phyloP scores from a whole-genome alignment of 2,329 filamentous ascomycete species.

The Trichophyton mentagrophytes region DNA sequence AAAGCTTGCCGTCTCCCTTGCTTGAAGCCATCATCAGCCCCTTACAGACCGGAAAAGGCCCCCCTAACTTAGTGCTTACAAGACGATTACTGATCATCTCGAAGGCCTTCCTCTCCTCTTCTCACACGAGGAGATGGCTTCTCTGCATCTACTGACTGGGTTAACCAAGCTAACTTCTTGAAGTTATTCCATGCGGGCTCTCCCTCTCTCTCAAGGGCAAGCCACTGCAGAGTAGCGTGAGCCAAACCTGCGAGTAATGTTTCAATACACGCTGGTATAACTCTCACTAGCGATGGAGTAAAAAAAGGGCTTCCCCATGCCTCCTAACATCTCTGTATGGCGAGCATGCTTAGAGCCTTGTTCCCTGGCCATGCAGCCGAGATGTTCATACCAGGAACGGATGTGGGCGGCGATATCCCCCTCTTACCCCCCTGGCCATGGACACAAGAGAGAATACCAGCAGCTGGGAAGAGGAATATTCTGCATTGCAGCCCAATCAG shows the following conservation, averaged over 20 bases:
- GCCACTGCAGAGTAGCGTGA: background rate
- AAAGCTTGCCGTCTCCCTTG: background rate
- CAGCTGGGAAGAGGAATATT: background rate
- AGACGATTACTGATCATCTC: background rate
- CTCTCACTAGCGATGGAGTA: background rate
- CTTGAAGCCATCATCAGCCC: background rate
- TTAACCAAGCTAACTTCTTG: no score
- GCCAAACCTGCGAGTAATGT: background rate
- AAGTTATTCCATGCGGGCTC: background rate
- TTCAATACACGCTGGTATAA: background rate
- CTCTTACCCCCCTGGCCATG: background rate
- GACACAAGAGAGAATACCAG: background rate
- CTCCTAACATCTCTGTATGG: background rate
- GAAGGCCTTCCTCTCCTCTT: background rate
- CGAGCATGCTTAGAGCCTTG: background rate
- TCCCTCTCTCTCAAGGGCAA: background rate
- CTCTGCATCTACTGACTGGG: no score
- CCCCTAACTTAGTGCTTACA: background rate
- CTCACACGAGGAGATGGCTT: no score
- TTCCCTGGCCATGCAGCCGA: constrained; percentile 1
- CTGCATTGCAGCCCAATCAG: constrained; percentile 3
- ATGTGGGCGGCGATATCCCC: background rate
- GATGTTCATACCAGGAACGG: constrained; percentile 1
- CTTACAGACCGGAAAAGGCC: no score
- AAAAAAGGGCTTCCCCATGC: no score